Base-by-base conservation (phyloP, 2,329 filamentous ascomycete genomes). In the Didymella exigua region DNA sequence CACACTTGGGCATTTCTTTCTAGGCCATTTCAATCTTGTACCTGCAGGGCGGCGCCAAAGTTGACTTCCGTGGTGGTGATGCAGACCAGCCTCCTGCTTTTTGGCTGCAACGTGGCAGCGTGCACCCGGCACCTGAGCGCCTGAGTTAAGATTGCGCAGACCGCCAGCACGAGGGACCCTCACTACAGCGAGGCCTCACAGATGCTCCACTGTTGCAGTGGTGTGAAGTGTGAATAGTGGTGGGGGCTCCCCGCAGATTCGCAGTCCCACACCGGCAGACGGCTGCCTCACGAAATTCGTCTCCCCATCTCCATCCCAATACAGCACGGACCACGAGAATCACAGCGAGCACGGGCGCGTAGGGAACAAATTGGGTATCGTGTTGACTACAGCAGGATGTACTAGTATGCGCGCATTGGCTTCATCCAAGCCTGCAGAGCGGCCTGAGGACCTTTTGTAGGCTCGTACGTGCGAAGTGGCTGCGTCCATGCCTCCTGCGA, bases 61-160 rank as follows among this genome's bases (percentile, higher is more conserved):
- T 52, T 41, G 42, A 48, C 44, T 51, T 31, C 48, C 38, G 49
- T 38, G 24, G 49, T 38, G 24, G 43, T 56, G 50, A 55, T 61
- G 52, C 58, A 49, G 16, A 30, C 66, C 66, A 69, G 61, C 66
- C 66, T 66, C 63, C 63, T 63, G 55, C 42, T 59, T 64, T 61
- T 51, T n/a, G 16, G 14, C 37, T 47, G 62, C 58, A 58, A 69
- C 66, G 66, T 69, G 66, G 63, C 66, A 60, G 55, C 59, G 49
- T 60, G 56, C 52, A 50, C 42, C 34, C 40, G 53, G 53, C 53
- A 43, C 34, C 52, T 46, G 24, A 42, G 52, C 53, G 48, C 34
- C 52, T 46, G 24, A 42, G 52, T 55, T 55, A 55, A 55, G 52
- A 55, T 55, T 55, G 46, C 52, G 40, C 52, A 31, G 46, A 42